These are phyloP conservation scores for Colletotrichum sp. DNA, from an alignment of 2,329 filamentous ascomycete species.

Conservation along the genomic window DNA sequence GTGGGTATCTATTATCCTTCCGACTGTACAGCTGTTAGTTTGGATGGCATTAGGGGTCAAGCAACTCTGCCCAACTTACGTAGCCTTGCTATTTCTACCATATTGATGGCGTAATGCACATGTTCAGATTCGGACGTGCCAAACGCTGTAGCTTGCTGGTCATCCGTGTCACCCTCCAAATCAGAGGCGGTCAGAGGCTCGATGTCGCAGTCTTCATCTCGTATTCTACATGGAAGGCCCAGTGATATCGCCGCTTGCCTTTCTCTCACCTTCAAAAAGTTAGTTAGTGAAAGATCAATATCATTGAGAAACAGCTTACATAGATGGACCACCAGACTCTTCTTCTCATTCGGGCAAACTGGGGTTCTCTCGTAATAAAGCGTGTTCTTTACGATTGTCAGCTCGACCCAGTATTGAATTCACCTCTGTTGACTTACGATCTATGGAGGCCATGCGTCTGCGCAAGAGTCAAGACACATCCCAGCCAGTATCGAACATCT, in stretches of 20 bases:
- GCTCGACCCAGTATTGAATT: background rate
- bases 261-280: conserved; percentile 34
- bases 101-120: conserved; percentile 39
- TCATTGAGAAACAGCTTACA: background rate
- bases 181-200: conserved; percentile 36
- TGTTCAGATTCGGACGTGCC: conserved; percentile 36
- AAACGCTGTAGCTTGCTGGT: conserved; percentile 26
- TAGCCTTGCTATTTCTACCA: conserved; percentile 40
- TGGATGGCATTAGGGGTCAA: too few relatives aligned
- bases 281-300: background rate
- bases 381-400: background rate
- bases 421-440: conserved; percentile 19
- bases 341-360: conserved; percentile 42
- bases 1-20: conserved; percentile 39
- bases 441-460: conserved; percentile 54
- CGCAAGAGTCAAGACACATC: conserved; percentile 54
- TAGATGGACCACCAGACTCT: conserved; percentile 62
- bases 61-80: conserved; percentile 24
- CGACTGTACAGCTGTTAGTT: conserved; percentile 26
- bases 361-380: background rate
- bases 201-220: conserved; percentile 44
- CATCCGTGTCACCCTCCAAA: conserved; percentile 32
- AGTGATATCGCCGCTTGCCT: conserved; percentile 40
- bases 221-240: conserved; percentile 39
- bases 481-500: conserved; percentile 55